Evolutionary conservation across 1,284 basidiomycete genomes (phyloP).

Genomic region (Ceratobasidium sp.): DNA sequence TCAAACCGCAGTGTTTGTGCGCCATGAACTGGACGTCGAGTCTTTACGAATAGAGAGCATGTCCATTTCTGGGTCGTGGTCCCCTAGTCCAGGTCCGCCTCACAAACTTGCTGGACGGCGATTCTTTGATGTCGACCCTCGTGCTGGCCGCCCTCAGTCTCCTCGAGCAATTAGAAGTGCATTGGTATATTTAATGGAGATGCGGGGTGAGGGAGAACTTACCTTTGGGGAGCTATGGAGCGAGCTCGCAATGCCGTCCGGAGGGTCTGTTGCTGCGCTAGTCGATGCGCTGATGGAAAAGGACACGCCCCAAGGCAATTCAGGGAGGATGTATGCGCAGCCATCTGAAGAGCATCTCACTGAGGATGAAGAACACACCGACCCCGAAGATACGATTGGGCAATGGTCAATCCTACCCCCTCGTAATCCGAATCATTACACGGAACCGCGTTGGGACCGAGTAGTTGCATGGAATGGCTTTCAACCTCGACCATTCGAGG

Average conservation of each 20-base stretch:
- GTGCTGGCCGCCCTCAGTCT: constrained; percentile 31
- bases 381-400: constrained; percentile 15
- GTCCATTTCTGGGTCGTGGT: constrained; percentile 48
- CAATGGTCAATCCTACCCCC: constrained; percentile 40
- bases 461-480: constrained; percentile 24
- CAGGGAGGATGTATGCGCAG: constrained; percentile 2
- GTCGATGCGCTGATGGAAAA: constrained; percentile 32
- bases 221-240: constrained; percentile 36
- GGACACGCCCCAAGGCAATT: not conserved
- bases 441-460: constrained; percentile 35
- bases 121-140: constrained; percentile 31
- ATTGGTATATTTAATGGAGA: constrained; percentile 25
- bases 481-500: not conserved
- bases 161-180: constrained; percentile 7
- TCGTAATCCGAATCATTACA: constrained; percentile 28
- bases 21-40: constrained; percentile 39
- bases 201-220: constrained; percentile 41
- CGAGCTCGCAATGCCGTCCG: constrained; percentile 41
- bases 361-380: not conserved
- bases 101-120: constrained; percentile 41
- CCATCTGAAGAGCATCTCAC: not conserved
- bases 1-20: constrained; percentile 49
- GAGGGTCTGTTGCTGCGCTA: constrained; percentile 32
- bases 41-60: constrained; percentile 52
- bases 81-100: constrained; percentile 8